Percentiles rank a stretch among this genome's conserved stretches.
Evolutionary conservation across 352 stramenopile species (phyloP).

Genomic region (Aphanomyces invadans): DNA sequence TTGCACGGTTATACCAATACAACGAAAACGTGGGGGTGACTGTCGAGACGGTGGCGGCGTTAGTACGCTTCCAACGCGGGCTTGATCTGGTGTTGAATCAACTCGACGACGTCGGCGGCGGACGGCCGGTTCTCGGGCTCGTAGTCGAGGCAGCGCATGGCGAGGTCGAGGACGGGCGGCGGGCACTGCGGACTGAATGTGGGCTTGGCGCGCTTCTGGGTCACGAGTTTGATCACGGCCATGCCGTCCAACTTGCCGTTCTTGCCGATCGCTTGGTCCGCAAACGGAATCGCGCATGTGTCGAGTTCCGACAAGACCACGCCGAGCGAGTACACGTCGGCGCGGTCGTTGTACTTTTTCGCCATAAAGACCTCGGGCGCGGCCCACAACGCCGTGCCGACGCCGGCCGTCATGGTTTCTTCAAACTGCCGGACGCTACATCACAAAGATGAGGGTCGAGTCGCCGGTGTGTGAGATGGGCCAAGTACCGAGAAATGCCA

Average conservation of each 20-base stretch:
- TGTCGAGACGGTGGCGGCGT: background rate
- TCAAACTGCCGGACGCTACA: slow-evolving; percentile 56
- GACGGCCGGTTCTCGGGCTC: slow-evolving; percentile 60
- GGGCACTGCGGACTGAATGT: slow-evolving; percentile 51
- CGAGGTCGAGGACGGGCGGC: slow-evolving; percentile 48
- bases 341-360: slow-evolving; percentile 83
- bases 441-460: too few species aligned
- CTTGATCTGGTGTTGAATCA: slow-evolving; percentile 32
- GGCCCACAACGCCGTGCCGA: slow-evolving; percentile 82
- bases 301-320: slow-evolving; percentile 78
- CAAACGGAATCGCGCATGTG: slow-evolving; percentile 69
- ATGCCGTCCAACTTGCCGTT: slow-evolving; percentile 67
- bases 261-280: slow-evolving; percentile 41
- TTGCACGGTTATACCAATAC: too few species aligned
- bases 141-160: slow-evolving; percentile 52
- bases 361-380: slow-evolving; percentile 76
- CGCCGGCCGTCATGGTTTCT: slow-evolving; percentile 78
- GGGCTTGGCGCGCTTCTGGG: slow-evolving; percentile 54
- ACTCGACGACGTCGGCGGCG: slow-evolving; percentile 51
- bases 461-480: too few species aligned
- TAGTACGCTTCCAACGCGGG: slow-evolving; percentile 15
- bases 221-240: slow-evolving; percentile 82
- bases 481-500: slow-evolving; percentile 22
- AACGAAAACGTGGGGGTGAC: too few species aligned
- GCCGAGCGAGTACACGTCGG: slow-evolving; percentile 81